Evolutionary conservation across 768 basidiomycete genomes (phyloP).

Genomic region (Auriscalpium vulgare): DNA sequence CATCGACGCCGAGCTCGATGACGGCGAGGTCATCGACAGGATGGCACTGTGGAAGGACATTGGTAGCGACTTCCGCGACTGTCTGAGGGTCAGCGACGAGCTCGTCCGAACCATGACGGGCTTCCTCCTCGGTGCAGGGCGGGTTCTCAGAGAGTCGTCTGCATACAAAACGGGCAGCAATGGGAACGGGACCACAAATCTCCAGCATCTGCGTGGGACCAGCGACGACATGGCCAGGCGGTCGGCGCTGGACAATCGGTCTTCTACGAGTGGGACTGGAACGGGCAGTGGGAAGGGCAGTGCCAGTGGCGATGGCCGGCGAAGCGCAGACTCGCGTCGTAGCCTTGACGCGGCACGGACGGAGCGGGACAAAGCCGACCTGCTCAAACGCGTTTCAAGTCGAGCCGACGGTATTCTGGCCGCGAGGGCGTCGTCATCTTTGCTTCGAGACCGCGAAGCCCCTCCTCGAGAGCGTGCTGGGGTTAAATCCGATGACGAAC

Average conservation of each 20-base stretch:
- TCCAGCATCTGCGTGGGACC: constrained; percentile 40
- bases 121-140: constrained; percentile 68
- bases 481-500: constrained; percentile 4
- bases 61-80: constrained; percentile 66
- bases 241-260: constrained; percentile 25
- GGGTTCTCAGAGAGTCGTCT: constrained; percentile 51
- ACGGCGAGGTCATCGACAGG: constrained; percentile 27
- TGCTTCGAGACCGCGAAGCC: constrained; percentile 23
- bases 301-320: constrained; percentile 25
- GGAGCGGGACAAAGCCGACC: constrained; percentile 15
- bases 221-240: constrained; percentile 41
- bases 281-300: constrained; percentile 15
- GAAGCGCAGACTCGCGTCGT: constrained; percentile 40
- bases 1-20: constrained; percentile 67
- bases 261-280: constrained; percentile 10
- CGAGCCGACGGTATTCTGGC: constrained; percentile 14
- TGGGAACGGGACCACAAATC: constrained; percentile 18
- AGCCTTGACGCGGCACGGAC: constrained; percentile 34
- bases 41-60: constrained; percentile 61
- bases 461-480: neutral
- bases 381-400: constrained; percentile 23
- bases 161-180: constrained; percentile 10
- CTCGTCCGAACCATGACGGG: constrained; percentile 69
- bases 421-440: constrained; percentile 17
- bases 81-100: constrained; percentile 67